Conservation (phyloP, 2,329 filamentous ascomycete genomes). For the Xylariaceae sp. region DNA sequence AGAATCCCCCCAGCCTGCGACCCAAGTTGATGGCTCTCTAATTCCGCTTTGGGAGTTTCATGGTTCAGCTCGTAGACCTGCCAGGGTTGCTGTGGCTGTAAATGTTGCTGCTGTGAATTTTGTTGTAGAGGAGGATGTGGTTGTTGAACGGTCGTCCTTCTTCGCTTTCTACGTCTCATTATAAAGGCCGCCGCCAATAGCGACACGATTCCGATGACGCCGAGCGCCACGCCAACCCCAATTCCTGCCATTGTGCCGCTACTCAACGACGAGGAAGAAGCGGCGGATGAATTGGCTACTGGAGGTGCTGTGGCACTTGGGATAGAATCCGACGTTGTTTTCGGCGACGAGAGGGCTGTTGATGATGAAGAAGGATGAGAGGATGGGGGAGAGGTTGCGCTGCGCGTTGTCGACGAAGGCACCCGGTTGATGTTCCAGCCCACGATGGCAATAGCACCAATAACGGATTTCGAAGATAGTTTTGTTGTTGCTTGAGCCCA, state of each 20-base stretch:
- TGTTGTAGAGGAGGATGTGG: not conserved
- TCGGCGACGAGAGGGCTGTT: not conserved
- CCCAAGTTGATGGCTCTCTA: too few relatives aligned
- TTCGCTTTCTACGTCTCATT: too few relatives aligned
- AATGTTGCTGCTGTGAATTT: not conserved
- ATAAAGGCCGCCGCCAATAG: not conserved
- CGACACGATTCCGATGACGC: constrained; percentile 2
- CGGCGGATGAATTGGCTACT: not conserved
- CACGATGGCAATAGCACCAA: constrained; percentile 28
- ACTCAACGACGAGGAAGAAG: not conserved
- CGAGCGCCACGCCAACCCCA: constrained; percentile 5
- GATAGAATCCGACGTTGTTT: not conserved
- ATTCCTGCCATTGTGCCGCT: constrained; percentile 5
- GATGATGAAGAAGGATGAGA: not conserved
- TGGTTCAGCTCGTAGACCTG: not conserved
- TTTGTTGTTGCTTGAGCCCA: constrained; percentile 27
- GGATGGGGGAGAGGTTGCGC: not conserved
- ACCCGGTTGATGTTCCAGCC: constrained; percentile 28
- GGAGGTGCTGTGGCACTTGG: not conserved
- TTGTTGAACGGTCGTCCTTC: not conserved
- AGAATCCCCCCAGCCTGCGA: not conserved
- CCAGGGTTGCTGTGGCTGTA: not conserved
- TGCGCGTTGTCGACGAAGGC: not conserved
- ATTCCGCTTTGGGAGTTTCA: too few relatives aligned
- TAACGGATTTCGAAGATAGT: constrained; percentile 13